Evolutionary conservation across 345 rosid species (phyloP).

Genomic region (Eucalyptus marginata): DNA sequence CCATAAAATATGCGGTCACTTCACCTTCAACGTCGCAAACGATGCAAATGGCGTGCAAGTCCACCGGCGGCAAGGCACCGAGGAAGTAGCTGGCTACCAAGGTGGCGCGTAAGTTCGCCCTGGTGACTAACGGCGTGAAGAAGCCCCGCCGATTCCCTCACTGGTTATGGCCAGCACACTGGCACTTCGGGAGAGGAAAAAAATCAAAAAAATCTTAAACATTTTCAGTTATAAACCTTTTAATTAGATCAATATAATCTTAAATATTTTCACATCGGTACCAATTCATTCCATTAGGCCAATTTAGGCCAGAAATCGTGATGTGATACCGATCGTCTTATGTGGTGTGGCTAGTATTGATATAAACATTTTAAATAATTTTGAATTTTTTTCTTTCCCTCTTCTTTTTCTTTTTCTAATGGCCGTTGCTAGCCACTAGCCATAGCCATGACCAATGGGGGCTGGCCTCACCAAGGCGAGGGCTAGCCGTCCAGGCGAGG

Average conservation of each 20-base stretch:
- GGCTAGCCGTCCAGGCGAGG: accelerated
- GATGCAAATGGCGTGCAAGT: too few species aligned
- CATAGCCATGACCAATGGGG: accelerated
- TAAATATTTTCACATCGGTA: too few species aligned
- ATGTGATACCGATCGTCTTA: accelerated
- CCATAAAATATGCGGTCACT: too few species aligned
- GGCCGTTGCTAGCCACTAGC: accelerated
- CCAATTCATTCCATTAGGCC: accelerated
- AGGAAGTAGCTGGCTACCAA: too few species aligned
- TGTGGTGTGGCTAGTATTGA: accelerated
- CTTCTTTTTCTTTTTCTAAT: too few species aligned
- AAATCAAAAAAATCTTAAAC: too few species aligned
- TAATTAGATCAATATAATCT: accelerated
- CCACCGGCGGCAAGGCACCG: too few species aligned
- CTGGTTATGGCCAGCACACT: accelerated
- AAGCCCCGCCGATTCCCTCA: too few species aligned
- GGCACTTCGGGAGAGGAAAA: accelerated
- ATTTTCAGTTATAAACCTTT: accelerated
- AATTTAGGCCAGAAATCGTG: accelerated
- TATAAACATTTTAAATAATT: too few species aligned
- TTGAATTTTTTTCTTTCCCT: accelerated
- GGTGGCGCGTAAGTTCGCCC: too few species aligned
- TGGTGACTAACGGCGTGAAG: accelerated
- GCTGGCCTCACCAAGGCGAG: too few species aligned
- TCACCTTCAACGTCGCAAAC: too few species aligned